Evolutionary conservation across 2,329 filamentous ascomycete genomes (phyloP).

Genomic region (Cercospora sp.): DNA sequence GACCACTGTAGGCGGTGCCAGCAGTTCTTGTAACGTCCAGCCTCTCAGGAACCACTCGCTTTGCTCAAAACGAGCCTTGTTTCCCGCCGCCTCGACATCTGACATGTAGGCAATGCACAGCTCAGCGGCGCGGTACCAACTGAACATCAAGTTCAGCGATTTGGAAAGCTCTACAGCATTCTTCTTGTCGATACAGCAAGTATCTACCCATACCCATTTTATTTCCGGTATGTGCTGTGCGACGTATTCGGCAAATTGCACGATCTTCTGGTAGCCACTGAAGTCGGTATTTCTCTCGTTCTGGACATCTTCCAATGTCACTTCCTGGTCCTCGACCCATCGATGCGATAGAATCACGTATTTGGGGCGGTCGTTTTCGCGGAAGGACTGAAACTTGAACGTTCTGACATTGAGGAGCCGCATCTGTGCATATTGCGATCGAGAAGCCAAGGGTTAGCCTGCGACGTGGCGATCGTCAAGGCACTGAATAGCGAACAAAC

Average conservation of each 20-base stretch:
- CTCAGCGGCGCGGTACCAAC: conserved; percentile 23
- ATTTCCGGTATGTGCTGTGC: conserved; percentile 1
- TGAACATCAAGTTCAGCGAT: conserved; percentile 28
- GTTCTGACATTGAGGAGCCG: conserved; percentile 11
- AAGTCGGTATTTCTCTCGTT: neutral
- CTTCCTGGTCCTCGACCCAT: conserved; percentile 12
- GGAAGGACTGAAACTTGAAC: conserved; percentile 4
- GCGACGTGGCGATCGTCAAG: neutral
- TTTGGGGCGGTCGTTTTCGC: neutral
- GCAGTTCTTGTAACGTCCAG: conserved; percentile 8
- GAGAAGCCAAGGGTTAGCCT: neutral
- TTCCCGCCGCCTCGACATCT: conserved; percentile 15
- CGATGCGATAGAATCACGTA: conserved; percentile 20
- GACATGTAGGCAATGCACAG: conserved; percentile 25
- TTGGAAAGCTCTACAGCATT: conserved; percentile 21
- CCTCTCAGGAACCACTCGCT: conserved; percentile 30
- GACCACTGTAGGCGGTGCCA: conserved; percentile 25
- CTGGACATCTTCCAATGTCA: conserved; percentile 7
- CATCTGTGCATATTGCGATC: neutral
- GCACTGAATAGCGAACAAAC: neutral
- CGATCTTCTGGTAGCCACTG: conserved; percentile 19
- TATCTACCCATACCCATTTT: conserved; percentile 19
- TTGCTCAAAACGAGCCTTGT: conserved; percentile 5
- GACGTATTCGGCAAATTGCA: neutral
- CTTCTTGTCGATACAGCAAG: neutral